Percentiles rank a stretch among this genome's conserved stretches.
phyloP scores from a whole-genome alignment of 2,329 filamentous ascomycete species.

The Botryotinia calthae region DNA sequence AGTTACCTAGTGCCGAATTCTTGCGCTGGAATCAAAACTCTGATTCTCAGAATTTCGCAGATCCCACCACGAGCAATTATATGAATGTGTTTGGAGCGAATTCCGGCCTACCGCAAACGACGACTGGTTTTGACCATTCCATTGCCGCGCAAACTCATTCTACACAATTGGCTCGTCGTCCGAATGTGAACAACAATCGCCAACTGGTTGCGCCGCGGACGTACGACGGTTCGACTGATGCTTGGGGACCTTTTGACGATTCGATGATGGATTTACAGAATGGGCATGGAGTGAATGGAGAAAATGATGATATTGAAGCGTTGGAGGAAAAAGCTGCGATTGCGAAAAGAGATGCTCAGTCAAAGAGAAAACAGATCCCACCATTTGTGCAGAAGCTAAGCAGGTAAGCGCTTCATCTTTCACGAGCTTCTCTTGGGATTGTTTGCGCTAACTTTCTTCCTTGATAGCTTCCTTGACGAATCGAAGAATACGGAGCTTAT shows the following conservation, averaged over 20 bases:
- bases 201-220: conserved; percentile 35
- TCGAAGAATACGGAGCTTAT: conserved; percentile 92
- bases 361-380: conserved; percentile 92
- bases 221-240: conserved; percentile 36
- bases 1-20: conserved; percentile 51
- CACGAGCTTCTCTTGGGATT: conserved; percentile 22
- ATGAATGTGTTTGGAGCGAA: conserved; percentile 30
- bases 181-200: conserved; percentile 30
- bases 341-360: conserved; percentile 83
- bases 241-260: conserved; percentile 44
- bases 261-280: conserved; percentile 34
- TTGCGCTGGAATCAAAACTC: conserved; percentile 50
- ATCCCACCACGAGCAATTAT: conserved; percentile 36
- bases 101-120: conserved; percentile 25
- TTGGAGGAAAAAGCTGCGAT: conserved; percentile 76
- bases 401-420: conserved; percentile 61
- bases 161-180: conserved; percentile 39
- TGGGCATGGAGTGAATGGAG: conserved; percentile 44
- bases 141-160: conserved; percentile 28
- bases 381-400: conserved; percentile 97
- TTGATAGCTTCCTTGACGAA: conserved; percentile 80
- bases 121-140: conserved; percentile 29
- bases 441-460: conserved; percentile 31
- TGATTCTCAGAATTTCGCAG: conserved; percentile 40
- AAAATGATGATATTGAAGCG: conserved; percentile 72